Evolutionary conservation across 2,329 filamentous ascomycete genomes (phyloP), one percentile per base, ranked within the genome.

Genomic region (Fusarium aywerte): DNA sequence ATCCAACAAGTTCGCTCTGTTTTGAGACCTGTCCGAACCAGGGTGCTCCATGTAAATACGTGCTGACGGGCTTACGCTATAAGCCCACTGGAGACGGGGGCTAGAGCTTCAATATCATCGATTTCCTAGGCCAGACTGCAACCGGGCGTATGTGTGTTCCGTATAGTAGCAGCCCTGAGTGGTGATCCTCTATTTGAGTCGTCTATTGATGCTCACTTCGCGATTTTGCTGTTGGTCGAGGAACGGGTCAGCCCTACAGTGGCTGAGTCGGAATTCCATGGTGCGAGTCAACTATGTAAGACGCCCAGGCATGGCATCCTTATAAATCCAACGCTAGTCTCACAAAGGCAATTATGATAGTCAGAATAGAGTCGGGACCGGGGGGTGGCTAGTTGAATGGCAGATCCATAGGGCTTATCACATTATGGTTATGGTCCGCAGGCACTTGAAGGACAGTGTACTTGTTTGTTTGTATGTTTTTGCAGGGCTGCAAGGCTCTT

Each of bases 221-320:
- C 5, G 21, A 1, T 31, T 31, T 21, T 35, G 38, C n/a, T n/a
- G 44, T 64, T 57, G 51, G 48, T 40, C 21, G 23, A 21, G 13
- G 39, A 36, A 40, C 39, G 35, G 32, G 54, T 65, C 65, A 67
- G 65, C 65, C 65, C 65, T 67, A 68, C 38, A 40, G 59, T 67
- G 54, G 64, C 54, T 60, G 39, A 50, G 65, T 43, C 45, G 25
- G 16, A 47, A 42, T 31, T 29, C 51, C 33, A 33, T 43, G 13
- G 35, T 39, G 29, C 25, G 43, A 13, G 42, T 48, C 31, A 35
- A 33, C 23, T 4, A 36, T 60, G 25, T 50, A 39, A 60, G 56
- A 52, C 25, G 20, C 18, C 18, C 16, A 36, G 21, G 12, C 15
- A 15, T 13, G 36, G 23, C 39, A 42, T 12, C 16, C 25, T 42